Evolutionary conservation across 257 asterid genomes (phyloP).

Genomic region (Nicotiana knightiana): DNA sequence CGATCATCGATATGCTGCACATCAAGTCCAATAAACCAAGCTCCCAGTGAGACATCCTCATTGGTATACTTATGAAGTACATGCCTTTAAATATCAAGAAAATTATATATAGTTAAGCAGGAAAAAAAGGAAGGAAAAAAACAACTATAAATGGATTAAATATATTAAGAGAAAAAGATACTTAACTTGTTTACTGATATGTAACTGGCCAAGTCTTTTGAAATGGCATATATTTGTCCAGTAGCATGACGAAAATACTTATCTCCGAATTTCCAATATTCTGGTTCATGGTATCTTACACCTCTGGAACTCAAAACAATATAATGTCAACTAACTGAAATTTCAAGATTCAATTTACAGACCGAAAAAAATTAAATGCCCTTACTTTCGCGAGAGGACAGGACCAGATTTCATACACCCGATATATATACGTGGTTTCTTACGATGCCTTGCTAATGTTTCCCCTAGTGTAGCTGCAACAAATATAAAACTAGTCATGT

Average conservation of each 20-base stretch:
- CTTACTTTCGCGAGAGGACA: slow-evolving; percentile 76
- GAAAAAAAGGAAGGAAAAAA: background rate
- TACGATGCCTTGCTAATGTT: slow-evolving; percentile 63
- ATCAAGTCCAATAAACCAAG: slow-evolving; percentile 95
- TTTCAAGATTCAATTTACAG: background rate
- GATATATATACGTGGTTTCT: slow-evolving; percentile 57
- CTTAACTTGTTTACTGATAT: slow-evolving; percentile 70
- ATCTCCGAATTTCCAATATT: slow-evolving; percentile 92
- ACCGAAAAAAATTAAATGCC: background rate
- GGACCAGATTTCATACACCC: slow-evolving; percentile 99
- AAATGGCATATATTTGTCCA: slow-evolving; percentile 81
- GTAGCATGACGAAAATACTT: slow-evolving; percentile 96
- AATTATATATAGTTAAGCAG: background rate
- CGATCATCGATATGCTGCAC: slow-evolving; percentile 79
- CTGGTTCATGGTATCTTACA: slow-evolving; percentile 92
- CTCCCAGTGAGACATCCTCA: slow-evolving; percentile 84
- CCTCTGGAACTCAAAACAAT: slow-evolving; percentile 44
- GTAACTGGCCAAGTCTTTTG: slow-evolving; percentile 75
- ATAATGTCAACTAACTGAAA: background rate
- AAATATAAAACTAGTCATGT: background rate
- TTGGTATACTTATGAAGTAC: slow-evolving; percentile 87
- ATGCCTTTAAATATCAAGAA: slow-evolving; percentile 38
- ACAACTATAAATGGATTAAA: background rate
- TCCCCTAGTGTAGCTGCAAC: slow-evolving; percentile 78
- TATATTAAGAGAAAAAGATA: background rate